Base-by-base conservation (phyloP, 495 filamentous ascomycete species). In the Penicillium fimorum region DNA sequence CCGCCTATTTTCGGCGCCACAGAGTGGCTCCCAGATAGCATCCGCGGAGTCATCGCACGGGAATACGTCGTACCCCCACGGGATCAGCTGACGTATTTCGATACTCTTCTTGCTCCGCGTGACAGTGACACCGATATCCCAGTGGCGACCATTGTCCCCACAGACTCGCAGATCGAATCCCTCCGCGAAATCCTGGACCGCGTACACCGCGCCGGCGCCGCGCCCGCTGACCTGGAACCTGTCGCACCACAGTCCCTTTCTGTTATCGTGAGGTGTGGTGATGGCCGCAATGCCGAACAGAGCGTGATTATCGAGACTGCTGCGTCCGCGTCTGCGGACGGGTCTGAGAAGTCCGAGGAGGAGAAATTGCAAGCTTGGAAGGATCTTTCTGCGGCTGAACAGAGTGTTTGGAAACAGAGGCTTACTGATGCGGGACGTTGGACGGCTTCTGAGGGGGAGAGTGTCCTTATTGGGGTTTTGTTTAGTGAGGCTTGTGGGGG, bases 381-480 rank as follows among this genome's bases (percentile, higher is more conserved):
- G 40, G 83, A 89, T 50, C 64, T 96, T 44, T 68, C 73, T 3
- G 64, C 69, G 7, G 61, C 76, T 40, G 82, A 93, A 69, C 80
- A 80, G 60, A 67, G 76, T 46, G 61, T 67, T 13, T 96, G 91
- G 91, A 89, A 86, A 75, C 68, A 78, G 59, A 79, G 77, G 61
- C 73, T 96, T 40, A 78, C 78, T 55, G 74, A 83, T 54, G 85
- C 88, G 3, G 91, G 90, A 5, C 78, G 90, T 50, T 92, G 89
- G 89, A 77, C 80, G 5, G 80, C 81, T 53, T 81, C 81, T 37
- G 81, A 92, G 71, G 88, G 87, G 1, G 88, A 91, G 71, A 79
- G 77, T 32, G 79, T 94, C 12, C 78, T 94, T 35, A 79, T 85
- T 67, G 84, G 88, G 7, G 78, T 96, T 7, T 69, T 95, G 44